Evolutionary conservation across 1,284 basidiomycete species (phyloP), one percentile per base, ranked within the genome.

Genomic region (Microbotryum silenes-acaulis): DNA sequence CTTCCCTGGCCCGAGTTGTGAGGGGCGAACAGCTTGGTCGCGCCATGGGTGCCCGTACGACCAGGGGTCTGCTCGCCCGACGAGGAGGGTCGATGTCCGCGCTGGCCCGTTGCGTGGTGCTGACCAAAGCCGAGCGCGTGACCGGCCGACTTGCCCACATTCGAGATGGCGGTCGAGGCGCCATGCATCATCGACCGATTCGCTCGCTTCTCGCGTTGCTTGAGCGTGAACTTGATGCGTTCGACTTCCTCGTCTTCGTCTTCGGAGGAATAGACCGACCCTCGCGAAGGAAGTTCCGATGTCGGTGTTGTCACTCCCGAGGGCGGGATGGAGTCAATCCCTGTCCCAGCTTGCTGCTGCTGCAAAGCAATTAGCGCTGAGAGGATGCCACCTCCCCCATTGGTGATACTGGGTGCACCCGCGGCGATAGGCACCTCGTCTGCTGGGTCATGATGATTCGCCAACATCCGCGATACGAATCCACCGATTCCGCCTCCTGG

Each of bases 181-280:
- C 61, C 61, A 25, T 61, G 56, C 18, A 63, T 23, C 3, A 62
- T 51, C 44, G 54, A 62, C 47, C 60, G 54, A n/a, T 47, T 51
- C 4, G 65, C 64, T 45, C 59, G 63, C 50, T 57, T 68, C 61
- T 59, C 58, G 57, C 57, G 64, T 27, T 66, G 60, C 59, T 70
- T 67, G 51, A 62, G 56, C 37, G 67, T 57, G 59, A 72, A 72
- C 61, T 65, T 69, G 42, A 56, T 54, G 8, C 68, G 64, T 47
- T 70, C 67, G 9, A 52, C 54, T 33, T 72, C 71, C 20, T 72
- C 70, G 51, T 72, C 71, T 31, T 73, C 72, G 16, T 69, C 66
- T 48, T 74, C 72, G 25, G 29, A 49, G 21, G 33, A 44, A 49
- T 61, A 42, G 37, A 16, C 37, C 37, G 37, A 42, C 6, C 37